Base-by-base conservation (phyloP, 768 basidiomycete genomes). In the Leccinellum albellum region DNA sequence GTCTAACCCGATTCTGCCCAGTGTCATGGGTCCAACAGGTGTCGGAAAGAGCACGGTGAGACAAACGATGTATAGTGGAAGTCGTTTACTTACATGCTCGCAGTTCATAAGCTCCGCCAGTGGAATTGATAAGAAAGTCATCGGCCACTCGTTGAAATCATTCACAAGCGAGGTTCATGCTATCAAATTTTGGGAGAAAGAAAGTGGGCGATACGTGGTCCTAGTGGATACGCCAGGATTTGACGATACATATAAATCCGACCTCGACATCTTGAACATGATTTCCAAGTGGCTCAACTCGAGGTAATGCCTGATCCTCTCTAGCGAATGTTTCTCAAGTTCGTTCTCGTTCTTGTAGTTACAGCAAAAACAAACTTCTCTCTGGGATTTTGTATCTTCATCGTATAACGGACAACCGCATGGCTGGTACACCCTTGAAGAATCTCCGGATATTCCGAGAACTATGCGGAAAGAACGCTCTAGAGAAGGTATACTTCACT, bases 301-400 rank as follows among this genome's bases (percentile, higher is more conserved):
- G 21, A 61, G 57, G 58, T 58, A 63, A 49, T 7, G 3, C 6
- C 6, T 26, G 15, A 4, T 47, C 7, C 33, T 64, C 24, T 28
- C 31, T 21, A 40, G n/a, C 1, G 37, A 2, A n/a, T 40, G 37
- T 40, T 40, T 40, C 6, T 23, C 23, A n/a, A 17, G 15, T 1
- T 26, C 29, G 14, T 12, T 14, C 23, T 9, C n/a, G 15, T 37
- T 6, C 26, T 28, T 20, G 15, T 23, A 67, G 63, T n/a, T 60
- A 62, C 26, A 44, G 35, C 10, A 45, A 46, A 10, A 4, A 50
- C 3, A 62, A 57, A 9, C 45, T 56, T n/a, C 66, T 78, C 1
- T 61, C 70, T 9, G 75, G 70, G 2, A 68, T 78, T 26, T 17
- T 78, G 20, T 78, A 76, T 55, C 56, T 77, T 14, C 77, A 78